These are phyloP conservation scores for Nephelium lappaceum DNA, from an alignment of 345 rosid genomes.

Conservation along the genomic window DNA sequence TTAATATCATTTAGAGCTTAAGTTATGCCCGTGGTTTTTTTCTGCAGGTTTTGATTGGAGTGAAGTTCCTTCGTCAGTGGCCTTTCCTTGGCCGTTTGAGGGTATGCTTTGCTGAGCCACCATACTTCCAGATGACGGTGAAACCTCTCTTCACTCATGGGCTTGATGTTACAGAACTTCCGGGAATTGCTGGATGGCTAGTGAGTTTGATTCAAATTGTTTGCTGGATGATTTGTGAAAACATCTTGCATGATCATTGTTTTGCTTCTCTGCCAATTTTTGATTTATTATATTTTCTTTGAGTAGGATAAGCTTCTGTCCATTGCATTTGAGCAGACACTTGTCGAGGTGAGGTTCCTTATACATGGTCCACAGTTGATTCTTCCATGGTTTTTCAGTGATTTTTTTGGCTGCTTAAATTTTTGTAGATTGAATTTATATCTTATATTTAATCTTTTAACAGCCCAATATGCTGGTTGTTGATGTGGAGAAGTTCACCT, in stretches of 20 bases:
- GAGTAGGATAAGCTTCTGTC: conserved; percentile 89
- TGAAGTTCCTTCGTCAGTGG: conserved; percentile 84
- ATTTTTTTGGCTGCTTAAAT: conserved; percentile 9
- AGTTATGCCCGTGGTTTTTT: neutral
- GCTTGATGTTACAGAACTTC: conserved; percentile 83
- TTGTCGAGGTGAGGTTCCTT: conserved; percentile 56
- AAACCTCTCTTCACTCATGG: conserved; percentile 81
- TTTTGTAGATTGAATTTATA: conserved; percentile 17
- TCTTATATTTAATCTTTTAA: conserved; percentile 23
- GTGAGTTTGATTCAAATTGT: conserved; percentile 48
- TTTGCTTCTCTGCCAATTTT: conserved; percentile 14
- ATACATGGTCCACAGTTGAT: neutral
- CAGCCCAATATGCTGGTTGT: conserved; percentile 99
- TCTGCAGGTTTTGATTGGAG: conserved; percentile 80
- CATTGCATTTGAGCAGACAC: conserved; percentile 86
- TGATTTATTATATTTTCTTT: conserved; percentile 24
- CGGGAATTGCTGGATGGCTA: conserved; percentile 99
- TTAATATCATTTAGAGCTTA: neutral
- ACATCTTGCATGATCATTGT: conserved; percentile 12
- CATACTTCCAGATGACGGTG: conserved; percentile 91
- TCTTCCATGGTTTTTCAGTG: neutral
- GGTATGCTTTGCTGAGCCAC: conserved; percentile 95
- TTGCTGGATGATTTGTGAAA: conserved; percentile 15
- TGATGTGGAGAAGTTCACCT: conserved; percentile 81
- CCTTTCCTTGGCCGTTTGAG: conserved; percentile 89